A percentile compares a stretch with the other conserved stretches of the same genome.
Evolutionary conservation across 2,329 filamentous ascomycete genomes (phyloP).

Genomic region (Davidsoniella australis): DNA sequence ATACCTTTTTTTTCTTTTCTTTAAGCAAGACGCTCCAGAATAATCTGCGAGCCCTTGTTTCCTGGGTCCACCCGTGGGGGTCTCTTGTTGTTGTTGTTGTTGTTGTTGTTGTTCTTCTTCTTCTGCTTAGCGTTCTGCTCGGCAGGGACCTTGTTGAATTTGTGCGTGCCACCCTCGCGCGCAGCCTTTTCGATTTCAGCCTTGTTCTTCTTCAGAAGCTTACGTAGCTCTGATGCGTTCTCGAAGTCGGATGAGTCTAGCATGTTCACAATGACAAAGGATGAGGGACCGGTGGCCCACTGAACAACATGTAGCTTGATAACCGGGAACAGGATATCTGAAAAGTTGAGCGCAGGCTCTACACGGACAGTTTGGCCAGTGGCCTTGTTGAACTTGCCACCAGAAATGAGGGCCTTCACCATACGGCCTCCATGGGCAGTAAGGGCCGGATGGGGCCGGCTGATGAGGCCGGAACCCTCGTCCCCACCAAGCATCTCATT

Average conservation of each 20-base stretch:
- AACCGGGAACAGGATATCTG: conserved; percentile 61
- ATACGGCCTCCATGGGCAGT: conserved; percentile 56
- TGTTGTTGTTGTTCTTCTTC: conserved; percentile 27
- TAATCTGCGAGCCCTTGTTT: conserved; percentile 43
- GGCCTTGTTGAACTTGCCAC: conserved; percentile 66
- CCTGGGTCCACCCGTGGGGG: conserved; percentile 22
- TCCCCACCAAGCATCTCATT: conserved; percentile 20
- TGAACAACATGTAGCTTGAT: conserved; percentile 58
- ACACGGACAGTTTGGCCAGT: conserved; percentile 53
- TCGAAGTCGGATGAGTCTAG: conserved; percentile 59
- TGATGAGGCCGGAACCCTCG: conserved; percentile 18
- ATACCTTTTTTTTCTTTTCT: neutral
- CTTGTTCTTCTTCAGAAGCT: conserved; percentile 55
- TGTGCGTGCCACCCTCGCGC: conserved; percentile 36
- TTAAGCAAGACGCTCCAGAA: conserved; percentile 37
- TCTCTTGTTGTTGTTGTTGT: conserved; percentile 26
- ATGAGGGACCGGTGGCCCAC: conserved; percentile 77
- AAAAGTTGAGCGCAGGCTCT: conserved; percentile 65
- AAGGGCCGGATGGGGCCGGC: conserved; percentile 39
- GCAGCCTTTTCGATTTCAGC: conserved; percentile 53
- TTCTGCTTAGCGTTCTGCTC: conserved; percentile 28
- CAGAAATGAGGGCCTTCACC: conserved; percentile 80
- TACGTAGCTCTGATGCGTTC: conserved; percentile 47
- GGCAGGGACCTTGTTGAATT: conserved; percentile 33
- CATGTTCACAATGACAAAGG: conserved; percentile 71